A percentile compares a stretch with the other conserved stretches of the same genome.
Conservation (phyloP, 163 green algal species). For the Smithsoniella earleae region DNA sequence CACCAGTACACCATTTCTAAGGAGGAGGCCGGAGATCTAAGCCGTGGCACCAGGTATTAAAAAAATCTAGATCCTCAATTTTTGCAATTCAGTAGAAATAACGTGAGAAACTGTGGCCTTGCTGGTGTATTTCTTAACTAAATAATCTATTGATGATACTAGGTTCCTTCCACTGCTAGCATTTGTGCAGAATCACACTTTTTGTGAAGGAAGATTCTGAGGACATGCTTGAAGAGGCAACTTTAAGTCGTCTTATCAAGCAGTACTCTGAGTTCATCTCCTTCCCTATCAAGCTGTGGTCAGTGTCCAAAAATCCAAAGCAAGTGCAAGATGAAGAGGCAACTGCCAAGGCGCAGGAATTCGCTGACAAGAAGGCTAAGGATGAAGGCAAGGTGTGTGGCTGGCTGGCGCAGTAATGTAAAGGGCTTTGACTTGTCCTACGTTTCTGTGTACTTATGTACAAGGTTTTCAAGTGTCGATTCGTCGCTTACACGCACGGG, state of each 20-base stretch:
- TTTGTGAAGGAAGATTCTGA: constrained; percentile 83
- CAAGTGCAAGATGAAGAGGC: constrained; percentile 62
- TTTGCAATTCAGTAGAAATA: no score
- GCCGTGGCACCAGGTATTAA: constrained; percentile 45
- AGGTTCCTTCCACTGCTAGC: no score
- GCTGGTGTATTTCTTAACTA: no score
- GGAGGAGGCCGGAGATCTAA: constrained; percentile 40
- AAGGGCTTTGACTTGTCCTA: no score
- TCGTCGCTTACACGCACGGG: no score
- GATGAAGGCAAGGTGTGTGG: constrained; percentile 52
- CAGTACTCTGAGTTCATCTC: constrained; percentile 98
- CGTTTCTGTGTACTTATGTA: no score
- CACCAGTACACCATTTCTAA: constrained; percentile 72
- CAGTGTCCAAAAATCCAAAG: not conserved
- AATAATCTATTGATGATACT: no score
- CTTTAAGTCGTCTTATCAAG: constrained; percentile 81
- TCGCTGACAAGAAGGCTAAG: constrained; percentile 55
- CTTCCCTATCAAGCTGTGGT: constrained; percentile 89
- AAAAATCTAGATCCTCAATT: no score
- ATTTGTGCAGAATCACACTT: constrained; percentile 59
- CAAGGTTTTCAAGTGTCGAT: no score
- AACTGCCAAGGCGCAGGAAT: constrained; percentile 62
- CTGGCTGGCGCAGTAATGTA: no score
- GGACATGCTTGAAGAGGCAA: constrained; percentile 66
- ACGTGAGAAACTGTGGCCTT: no score